These are phyloP conservation scores for Wickerhamiella galacta DNA, from an alignment of 805 yeast genomes.

Conservation along the genomic window DNA sequence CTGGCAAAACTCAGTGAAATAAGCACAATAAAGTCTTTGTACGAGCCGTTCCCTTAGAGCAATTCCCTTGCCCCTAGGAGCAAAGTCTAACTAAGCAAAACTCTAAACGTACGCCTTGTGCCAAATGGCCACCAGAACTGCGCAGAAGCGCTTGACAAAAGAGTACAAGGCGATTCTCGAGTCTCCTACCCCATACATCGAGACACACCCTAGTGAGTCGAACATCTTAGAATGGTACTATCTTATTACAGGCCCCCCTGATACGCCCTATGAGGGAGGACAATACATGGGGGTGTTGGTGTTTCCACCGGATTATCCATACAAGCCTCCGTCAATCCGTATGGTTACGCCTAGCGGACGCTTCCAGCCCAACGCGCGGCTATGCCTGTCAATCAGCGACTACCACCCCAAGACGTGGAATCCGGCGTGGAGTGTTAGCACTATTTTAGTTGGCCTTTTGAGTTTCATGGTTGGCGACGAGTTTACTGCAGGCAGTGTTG, in stretches of 20 bases:
- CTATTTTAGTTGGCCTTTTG: constrained; percentile 67
- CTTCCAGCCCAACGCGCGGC: constrained; percentile 56
- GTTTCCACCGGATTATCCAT: constrained; percentile 84
- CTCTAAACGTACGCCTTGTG: no score
- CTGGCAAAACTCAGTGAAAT: no score
- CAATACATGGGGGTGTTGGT: constrained; percentile 32
- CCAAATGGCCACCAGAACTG: constrained; percentile 15
- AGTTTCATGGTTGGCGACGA: constrained; percentile 83
- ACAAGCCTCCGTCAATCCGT: constrained; percentile 77
- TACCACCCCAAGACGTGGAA: constrained; percentile 87
- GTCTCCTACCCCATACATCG: constrained; percentile 71
- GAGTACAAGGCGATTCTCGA: constrained; percentile 38
- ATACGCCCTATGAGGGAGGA: constrained; percentile 45
- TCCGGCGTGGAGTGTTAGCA: constrained; percentile 83
- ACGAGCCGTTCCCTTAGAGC: no score
- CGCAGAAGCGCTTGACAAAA: constrained; percentile 14
- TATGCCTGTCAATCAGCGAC: constrained; percentile 77
- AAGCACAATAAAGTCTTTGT: no score
- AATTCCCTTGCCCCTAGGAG: no score
- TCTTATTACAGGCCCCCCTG: constrained; percentile 80
- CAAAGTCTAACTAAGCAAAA: no score
- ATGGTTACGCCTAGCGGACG: constrained; percentile 86
- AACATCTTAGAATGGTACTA: constrained; percentile 91
- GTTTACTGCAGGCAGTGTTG: constrained; percentile 59
- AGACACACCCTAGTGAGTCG: constrained; percentile 72